Evolutionary conservation across 257 asterid genomes (phyloP).

Genomic region (Datura wrightii): DNA sequence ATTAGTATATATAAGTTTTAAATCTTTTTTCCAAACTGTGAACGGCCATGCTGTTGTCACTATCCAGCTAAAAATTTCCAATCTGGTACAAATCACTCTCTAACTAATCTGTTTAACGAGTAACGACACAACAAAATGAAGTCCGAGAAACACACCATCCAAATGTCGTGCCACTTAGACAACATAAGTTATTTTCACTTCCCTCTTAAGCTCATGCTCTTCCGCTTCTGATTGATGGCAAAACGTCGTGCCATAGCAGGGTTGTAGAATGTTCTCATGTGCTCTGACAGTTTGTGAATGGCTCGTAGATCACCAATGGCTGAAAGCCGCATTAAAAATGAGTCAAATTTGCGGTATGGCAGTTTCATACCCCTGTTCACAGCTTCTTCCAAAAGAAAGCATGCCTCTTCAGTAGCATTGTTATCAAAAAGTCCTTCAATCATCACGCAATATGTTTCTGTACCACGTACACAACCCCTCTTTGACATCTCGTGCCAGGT

Average conservation of each 20-base stretch:
- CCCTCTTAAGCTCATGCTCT: slow-evolving; percentile 71
- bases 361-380: slow-evolving; percentile 65
- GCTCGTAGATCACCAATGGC: slow-evolving; percentile 70
- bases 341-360: slow-evolving; percentile 75
- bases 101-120: not conserved
- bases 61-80: not conserved
- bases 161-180: not conserved
- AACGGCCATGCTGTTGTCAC: not conserved
- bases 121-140: not conserved
- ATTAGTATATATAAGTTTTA: not conserved
- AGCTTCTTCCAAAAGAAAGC: slow-evolving; percentile 71
- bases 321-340: slow-evolving; percentile 72
- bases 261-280: slow-evolving; percentile 83
- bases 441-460: slow-evolving; percentile 82
- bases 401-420: slow-evolving; percentile 59
- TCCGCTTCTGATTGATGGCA: slow-evolving; percentile 74
- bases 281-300: slow-evolving; percentile 80
- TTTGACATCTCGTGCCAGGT: slow-evolving; percentile 83
- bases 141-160: not conserved
- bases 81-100: slow-evolving; percentile 1
- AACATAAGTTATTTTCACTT: slow-evolving; percentile 38
- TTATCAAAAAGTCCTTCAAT: slow-evolving; percentile 86
- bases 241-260: slow-evolving; percentile 96
- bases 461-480: slow-evolving; percentile 65
- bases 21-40: not conserved